phyloP scores from a whole-genome alignment of 2,329 filamentous ascomycete species.

The Neoarthrinium moseri region DNA sequence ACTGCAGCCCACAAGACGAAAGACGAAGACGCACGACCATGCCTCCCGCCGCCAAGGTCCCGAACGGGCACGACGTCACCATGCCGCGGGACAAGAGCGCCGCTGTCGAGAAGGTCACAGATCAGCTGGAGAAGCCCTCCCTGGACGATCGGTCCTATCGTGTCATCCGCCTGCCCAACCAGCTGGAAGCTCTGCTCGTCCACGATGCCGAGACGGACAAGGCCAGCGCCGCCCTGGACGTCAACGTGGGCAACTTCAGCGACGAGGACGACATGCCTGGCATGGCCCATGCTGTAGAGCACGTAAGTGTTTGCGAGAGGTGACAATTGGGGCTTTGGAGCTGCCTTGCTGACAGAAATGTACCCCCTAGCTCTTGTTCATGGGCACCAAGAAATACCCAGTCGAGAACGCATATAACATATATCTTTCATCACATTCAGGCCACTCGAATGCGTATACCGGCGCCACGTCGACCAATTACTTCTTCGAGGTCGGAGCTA shows the following conservation, averaged over 20 bases:
- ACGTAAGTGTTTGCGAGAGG: slow-evolving; percentile 59
- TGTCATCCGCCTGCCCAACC: slow-evolving; percentile 80
- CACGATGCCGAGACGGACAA: slow-evolving; percentile 96
- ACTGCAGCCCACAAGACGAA: not conserved
- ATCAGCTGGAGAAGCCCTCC: slow-evolving; percentile 30
- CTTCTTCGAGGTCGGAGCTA: slow-evolving; percentile 92
- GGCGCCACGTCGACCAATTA: slow-evolving; percentile 94
- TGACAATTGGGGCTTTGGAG: no score
- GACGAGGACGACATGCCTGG: slow-evolving; percentile 89
- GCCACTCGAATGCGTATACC: slow-evolving; percentile 93
- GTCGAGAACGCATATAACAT: slow-evolving; percentile 94
- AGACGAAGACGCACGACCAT: slow-evolving; percentile 1
- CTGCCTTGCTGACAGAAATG: no score
- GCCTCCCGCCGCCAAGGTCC: slow-evolving; percentile 14
- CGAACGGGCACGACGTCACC: slow-evolving; percentile 21
- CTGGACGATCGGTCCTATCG: slow-evolving; percentile 81
- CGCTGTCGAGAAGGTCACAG: slow-evolving; percentile 32
- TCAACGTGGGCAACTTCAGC: slow-evolving; percentile 77
- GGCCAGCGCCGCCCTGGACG: slow-evolving; percentile 72
- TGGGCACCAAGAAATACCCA: slow-evolving; percentile 98
- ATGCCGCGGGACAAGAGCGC: slow-evolving; percentile 27
- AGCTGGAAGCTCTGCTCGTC: slow-evolving; percentile 87
- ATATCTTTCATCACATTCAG: slow-evolving; percentile 86
- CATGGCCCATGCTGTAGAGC: slow-evolving; percentile 94
- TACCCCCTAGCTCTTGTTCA: slow-evolving; percentile 72